Base-by-base conservation (phyloP, 495 filamentous ascomycete genomes). In the Xylaria palmicola region DNA sequence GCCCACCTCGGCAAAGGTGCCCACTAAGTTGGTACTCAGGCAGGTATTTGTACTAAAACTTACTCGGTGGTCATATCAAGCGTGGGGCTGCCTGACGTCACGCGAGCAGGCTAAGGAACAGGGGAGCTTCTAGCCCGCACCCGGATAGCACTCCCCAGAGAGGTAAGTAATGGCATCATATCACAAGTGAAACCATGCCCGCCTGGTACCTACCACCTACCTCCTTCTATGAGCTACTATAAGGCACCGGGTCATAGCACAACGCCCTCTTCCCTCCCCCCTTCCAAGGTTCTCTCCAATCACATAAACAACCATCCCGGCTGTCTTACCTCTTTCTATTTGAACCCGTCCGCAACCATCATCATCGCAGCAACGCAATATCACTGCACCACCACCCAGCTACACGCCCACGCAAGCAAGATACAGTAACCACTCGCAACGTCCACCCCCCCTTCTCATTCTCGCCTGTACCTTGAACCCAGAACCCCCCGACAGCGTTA, bases 41-140 rank as follows among this genome's bases (percentile, higher is more conserved):
- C n/a, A n/a, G n/a, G n/a, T n/a, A n/a, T n/a, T n/a, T n/a, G n/a
- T n/a, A n/a, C n/a, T n/a, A n/a, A n/a, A n/a, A n/a, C n/a, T n/a
- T n/a, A n/a, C n/a, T n/a, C n/a, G n/a, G n/a, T n/a, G n/a, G n/a
- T n/a, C n/a, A n/a, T n/a, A n/a, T n/a, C n/a, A 13, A 34, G 48
- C 20, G 50, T 20, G n/a, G 20, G 19, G 41, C 3, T 40, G 17
- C 6, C n/a, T 56, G 53, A 56, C 53, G 53, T 56, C 53, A 56
- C 39, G 19, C 17, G 22, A 34, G 34, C 22, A 40, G 29, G 20
- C 17, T 4, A 0, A 19, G n/a, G 13, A 24, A 4, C 1, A n/a
- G 50, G 19, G 34, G 39, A 60, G 53, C 47, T 56, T 64, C 39
- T 57, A 24, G 24, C 24, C 53, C 53, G 39, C 22, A 56, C 17